Evolutionary conservation across 768 basidiomycete species (phyloP).

Genomic region (Russula brevipes): DNA sequence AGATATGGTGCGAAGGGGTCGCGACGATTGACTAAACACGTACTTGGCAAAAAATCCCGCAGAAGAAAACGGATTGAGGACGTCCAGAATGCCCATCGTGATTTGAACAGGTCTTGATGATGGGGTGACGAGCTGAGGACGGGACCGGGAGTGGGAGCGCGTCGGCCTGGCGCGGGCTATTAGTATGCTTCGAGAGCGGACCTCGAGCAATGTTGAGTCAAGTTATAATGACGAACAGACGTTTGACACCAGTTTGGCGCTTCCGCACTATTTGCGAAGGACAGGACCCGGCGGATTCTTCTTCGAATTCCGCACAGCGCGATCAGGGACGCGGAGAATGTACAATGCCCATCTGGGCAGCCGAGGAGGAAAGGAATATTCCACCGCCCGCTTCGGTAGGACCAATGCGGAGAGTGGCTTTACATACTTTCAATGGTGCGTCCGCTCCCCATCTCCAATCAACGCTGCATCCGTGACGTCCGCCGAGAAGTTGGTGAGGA

Average conservation of each 20-base stretch:
- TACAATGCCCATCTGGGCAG: neutral
- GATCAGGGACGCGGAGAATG: neutral
- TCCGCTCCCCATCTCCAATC: neutral
- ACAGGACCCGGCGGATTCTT: neutral
- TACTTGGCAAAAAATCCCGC: conserved; percentile 3
- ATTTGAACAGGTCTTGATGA: neutral
- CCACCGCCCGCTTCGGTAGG: neutral
- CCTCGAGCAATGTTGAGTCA: neutral
- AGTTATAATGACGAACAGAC: neutral
- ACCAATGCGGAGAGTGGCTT: neutral
- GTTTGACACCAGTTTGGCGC: neutral
- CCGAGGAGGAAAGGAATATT: neutral
- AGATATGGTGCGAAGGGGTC: neutral
- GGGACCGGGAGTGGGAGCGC: neutral
- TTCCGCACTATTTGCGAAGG: neutral
- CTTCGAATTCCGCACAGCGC: neutral
- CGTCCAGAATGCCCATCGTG: conserved; percentile 13
- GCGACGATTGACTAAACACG: neutral
- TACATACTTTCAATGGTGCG: too few species aligned
- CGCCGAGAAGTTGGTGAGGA: neutral
- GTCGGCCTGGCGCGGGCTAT: neutral
- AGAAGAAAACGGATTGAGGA: neutral
- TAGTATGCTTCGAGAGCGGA: neutral
- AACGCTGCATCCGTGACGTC: neutral
- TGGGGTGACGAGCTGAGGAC: neutral